These are phyloP conservation scores for Neurospora sp. DNA, from an alignment of 2,329 filamentous ascomycete genomes.

Conservation along the genomic window DNA sequence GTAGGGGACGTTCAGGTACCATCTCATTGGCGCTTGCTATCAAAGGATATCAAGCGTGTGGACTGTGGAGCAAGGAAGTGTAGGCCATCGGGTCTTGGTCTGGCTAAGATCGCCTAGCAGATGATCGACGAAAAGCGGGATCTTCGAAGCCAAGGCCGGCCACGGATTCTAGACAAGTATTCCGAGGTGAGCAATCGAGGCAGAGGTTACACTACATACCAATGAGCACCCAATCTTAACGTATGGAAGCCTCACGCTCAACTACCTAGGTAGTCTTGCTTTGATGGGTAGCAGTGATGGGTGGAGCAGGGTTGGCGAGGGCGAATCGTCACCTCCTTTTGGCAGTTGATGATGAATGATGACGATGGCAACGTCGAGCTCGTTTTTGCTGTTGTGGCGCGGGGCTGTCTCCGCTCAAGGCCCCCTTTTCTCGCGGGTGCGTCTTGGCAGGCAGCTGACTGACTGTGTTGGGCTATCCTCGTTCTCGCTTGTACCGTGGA, in stretches of 20 bases:
- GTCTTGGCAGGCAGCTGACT: neutral
- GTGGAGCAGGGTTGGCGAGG: neutral
- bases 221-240: neutral
- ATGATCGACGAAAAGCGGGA: neutral
- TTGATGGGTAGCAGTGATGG: neutral
- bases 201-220: neutral
- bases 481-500: neutral
- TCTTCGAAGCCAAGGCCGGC: neutral
- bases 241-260: neutral
- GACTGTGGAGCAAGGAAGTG: neutral
- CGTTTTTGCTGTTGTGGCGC: neutral
- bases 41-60: neutral
- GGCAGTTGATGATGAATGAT: neutral
- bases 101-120: neutral
- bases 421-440: neutral
- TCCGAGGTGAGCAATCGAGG: neutral
- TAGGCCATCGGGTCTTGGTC: neutral
- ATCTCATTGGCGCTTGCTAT: neutral
- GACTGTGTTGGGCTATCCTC: neutral
- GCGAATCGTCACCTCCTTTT: neutral
- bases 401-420: neutral
- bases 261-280: neutral
- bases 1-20: neutral
- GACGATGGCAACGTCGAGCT: neutral
- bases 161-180: neutral